phyloP scores from a whole-genome alignment of 2,329 filamentous ascomycete genomes.

The Scleromitrula shiraiana region DNA sequence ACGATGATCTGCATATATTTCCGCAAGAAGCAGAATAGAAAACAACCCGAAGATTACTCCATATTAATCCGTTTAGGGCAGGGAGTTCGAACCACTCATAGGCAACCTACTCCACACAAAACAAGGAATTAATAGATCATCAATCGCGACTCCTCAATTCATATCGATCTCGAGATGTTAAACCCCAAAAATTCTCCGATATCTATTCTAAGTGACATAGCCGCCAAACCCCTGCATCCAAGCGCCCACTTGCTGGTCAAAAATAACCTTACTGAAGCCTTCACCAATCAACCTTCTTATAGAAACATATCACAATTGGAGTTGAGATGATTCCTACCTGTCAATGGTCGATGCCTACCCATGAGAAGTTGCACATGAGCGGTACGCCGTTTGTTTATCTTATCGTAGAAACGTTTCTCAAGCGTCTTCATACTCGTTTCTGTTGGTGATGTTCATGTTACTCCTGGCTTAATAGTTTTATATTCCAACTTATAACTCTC shows the following conservation, averaged over 20 bases:
- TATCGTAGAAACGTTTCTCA: background rate
- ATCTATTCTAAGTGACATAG: background rate
- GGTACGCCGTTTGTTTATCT: background rate
- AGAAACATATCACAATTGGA: background rate
- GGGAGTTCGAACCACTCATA: too few species aligned
- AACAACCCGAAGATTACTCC: too few species aligned
- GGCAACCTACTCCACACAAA: too few species aligned
- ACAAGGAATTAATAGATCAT: background rate
- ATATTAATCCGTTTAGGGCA: too few species aligned
- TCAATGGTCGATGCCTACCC: background rate
- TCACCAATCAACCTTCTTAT: background rate
- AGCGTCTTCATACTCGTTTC: slow-evolving; percentile 1
- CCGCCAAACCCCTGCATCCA: background rate
- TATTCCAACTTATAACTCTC: background rate
- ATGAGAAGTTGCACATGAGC: background rate
- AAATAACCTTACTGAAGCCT: background rate
- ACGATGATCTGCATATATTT: too few species aligned
- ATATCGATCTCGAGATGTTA: too few species aligned
- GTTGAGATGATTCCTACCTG: background rate
- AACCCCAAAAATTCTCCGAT: too few species aligned
- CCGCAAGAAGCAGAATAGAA: too few species aligned
- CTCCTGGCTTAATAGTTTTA: background rate
- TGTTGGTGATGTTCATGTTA: background rate
- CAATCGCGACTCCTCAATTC: background rate
- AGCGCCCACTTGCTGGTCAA: background rate